These are phyloP conservation scores for Calonectria hawksworthii DNA, from an alignment of 2,329 filamentous ascomycete species.

Conservation along the genomic window DNA sequence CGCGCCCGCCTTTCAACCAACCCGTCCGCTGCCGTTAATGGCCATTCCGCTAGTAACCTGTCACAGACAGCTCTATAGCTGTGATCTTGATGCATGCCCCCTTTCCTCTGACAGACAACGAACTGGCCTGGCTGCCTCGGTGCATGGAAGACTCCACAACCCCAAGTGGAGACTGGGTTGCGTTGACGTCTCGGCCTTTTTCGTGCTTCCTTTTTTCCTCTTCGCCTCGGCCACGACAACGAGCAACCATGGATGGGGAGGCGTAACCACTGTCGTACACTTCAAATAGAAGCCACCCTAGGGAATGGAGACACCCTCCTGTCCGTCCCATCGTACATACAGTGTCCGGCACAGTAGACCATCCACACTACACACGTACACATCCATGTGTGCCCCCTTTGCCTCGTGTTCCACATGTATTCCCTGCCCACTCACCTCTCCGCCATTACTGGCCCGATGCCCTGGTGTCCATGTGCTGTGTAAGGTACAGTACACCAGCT, in stretches of 20 bases:
- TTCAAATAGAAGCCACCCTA: not conserved
- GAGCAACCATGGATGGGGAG: not conserved
- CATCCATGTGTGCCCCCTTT: constrained; percentile 3
- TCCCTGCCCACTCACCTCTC: constrained; percentile 9
- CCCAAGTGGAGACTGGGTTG: constrained; percentile 15
- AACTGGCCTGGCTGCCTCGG: not conserved
- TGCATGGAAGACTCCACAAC: constrained; percentile 11
- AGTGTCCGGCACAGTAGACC: not conserved
- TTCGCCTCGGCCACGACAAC: not conserved
- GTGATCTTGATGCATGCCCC: not conserved
- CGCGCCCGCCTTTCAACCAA: not conserved
- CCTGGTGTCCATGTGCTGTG: constrained; percentile 1
- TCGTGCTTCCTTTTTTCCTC: constrained; percentile 1
- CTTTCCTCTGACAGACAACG: not conserved
- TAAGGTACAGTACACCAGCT: constrained; percentile 5
- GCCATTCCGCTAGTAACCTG: not conserved
- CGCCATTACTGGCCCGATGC: constrained; percentile 9
- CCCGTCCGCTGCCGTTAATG: not conserved
- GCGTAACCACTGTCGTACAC: not conserved
- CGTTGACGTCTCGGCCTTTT: constrained; percentile 15
- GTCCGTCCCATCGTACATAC: not conserved
- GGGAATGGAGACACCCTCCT: not conserved
- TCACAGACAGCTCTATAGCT: not conserved
- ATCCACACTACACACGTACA: not conserved
- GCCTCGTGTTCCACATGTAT: constrained; percentile 9